Evolutionary conservation across 1,284 basidiomycete genomes (phyloP), one percentile per base, ranked within the genome.

Genomic region (Inonotus hispidus): DNA sequence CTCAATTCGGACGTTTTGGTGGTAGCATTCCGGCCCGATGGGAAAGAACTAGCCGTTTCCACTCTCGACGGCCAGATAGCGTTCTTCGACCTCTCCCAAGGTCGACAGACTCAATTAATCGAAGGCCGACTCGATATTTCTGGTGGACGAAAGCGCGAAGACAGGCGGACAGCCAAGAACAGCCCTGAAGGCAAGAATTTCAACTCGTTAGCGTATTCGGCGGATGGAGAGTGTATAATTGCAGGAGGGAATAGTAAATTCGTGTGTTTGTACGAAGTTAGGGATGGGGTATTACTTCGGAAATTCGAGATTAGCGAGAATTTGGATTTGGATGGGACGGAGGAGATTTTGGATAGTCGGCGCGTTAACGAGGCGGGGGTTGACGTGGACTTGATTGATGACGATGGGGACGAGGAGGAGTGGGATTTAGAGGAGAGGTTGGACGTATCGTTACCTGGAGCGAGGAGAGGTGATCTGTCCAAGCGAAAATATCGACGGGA

Each of bases 191-290:
- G 90, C 45, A 96, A 95, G 72, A 82, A 90, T 50, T 98, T 93
- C 79, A 98, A 91, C 69, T 94, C 90, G 64, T 80, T 99, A 49
- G 83, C 89, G 23, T 99, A 98, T 74, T 96, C 93, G 21, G 95
- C 95, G 5, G 97, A 99, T 71, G 96, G 97, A 1, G 79, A 83
- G 8, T 97, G 94, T 69, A 73, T 99, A 16, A 84, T 99, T 60
- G 95, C 96, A 0, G 97, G 96, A 21, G 96, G 97, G 10, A 95
- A 92, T 73, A 93, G 90, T 80, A 99, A 99, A 76, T 98, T 96
- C 70, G 93, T 99, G 43, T 88, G 92, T 56, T 82, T 99, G 55
- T 99, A 99, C 75, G 95, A 98, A 70, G 88, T 94, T 4, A 81
- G 87, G 21, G 95, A 96, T 69, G 92, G 92, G 1, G 90, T 98